Evolutionary conservation across 164 flowering plant species (phyloP), one percentile per base, ranked within the genome.

Genomic region (Stephania yunnanensis): DNA sequence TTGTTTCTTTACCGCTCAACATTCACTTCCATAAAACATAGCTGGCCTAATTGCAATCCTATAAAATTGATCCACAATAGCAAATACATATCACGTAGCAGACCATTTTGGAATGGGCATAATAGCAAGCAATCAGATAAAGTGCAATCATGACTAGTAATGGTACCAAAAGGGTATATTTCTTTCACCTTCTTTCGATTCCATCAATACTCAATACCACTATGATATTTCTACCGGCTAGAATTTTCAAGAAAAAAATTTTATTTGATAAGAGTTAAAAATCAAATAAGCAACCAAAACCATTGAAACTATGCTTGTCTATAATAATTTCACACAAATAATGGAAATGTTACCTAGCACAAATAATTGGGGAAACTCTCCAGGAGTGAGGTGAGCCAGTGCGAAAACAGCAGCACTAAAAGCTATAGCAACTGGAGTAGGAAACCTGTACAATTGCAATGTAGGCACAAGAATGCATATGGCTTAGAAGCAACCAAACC

Each of bases 291-390:
- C 20, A 58, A 19, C 20, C 64, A 58, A 58, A 58, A 29, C 15
- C 13, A 22, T 29, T 65, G 68, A 6, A 5, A 20, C 22, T 22
- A 22, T 22, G 30, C 7, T 19, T 73, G 55, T 44, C 36, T 68
- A 67, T n/a, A 48, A 74, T 74, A 12, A 30, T 22, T 25, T 58
- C 48, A 48, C 44, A 36, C 46, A 20, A 75, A 45, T 25, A 52
- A n/a, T 20, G 53, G 66, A 66, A 69, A 29, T 52, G 10, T 61
- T 88, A 95, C 98, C 99, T 73, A 93, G 87, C 61, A 91, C 85
- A 88, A 95, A 95, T 42, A 95, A 87, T 86, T 95, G 99, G 30
- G 98, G 99, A 83, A 95, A 90, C 81, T 93, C 86, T 79, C 96
- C 95, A 68, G 97, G 99, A 73, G 97, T 92, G 68, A 93, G 87